These are phyloP conservation scores for Chionographis japonica DNA, from an alignment of 106 monocot species.

Conservation along the genomic window DNA sequence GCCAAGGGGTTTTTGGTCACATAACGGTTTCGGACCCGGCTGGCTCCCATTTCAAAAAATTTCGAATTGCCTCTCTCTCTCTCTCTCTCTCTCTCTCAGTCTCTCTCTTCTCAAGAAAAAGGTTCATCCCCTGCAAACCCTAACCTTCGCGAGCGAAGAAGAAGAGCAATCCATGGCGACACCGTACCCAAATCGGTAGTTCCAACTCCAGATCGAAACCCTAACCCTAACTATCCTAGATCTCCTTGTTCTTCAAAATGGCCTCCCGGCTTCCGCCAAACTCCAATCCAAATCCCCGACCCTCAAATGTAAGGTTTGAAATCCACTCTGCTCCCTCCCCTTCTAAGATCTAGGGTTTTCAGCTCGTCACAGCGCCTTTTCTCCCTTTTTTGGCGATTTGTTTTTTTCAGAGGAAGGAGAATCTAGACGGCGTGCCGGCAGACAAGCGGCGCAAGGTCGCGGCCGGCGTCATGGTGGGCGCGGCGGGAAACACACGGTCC, in stretches of 20 bases:
- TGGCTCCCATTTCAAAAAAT: no score
- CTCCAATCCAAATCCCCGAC: conserved; percentile 13
- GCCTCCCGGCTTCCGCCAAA: conserved; percentile 7
- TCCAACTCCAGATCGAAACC: conserved; percentile 4
- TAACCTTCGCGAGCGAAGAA: no score
- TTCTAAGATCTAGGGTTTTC: background rate
- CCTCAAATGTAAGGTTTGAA: conserved; percentile 7
- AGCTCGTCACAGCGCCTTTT: background rate
- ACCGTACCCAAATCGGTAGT: background rate
- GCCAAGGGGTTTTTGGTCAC: no score
- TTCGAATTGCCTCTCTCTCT: no score
- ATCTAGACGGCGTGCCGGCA: conserved; percentile 35
- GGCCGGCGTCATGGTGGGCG: conserved; percentile 28
- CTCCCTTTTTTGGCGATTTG: background rate
- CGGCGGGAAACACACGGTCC: conserved; percentile 1
- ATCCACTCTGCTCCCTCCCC: background rate
- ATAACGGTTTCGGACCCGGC: no score
- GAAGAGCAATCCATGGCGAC: conserved; percentile 9
- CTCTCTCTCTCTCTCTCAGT: no score
- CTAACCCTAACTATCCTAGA: background rate
- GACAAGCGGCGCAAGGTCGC: conserved; percentile 54
- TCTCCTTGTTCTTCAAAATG: background rate
- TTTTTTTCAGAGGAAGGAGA: conserved; percentile 51
- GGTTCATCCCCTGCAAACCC: no score
- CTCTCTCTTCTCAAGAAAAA: no score